These are phyloP conservation scores for Leptomonas pyrrhocoris DNA, from an alignment of 208 protist genomes.

Conservation along the genomic window DNA sequence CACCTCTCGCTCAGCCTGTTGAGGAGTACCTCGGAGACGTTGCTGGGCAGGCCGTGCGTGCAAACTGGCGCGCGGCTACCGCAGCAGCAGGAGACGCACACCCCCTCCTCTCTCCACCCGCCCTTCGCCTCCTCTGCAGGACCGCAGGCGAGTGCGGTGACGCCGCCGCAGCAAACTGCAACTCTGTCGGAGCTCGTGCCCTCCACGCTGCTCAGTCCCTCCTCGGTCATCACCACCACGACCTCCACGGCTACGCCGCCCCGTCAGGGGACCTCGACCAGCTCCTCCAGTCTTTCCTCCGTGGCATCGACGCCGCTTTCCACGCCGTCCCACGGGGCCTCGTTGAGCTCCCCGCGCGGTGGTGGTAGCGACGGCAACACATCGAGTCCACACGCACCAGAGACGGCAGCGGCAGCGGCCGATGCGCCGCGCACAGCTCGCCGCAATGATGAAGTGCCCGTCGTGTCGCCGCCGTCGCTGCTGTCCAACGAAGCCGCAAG, in stretches of 20 bases:
- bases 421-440: background rate
- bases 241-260: too few species aligned
- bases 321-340: too few species aligned
- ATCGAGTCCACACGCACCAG: too few species aligned
- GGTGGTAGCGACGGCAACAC: too few species aligned
- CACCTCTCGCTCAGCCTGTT: background rate
- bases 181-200: background rate
- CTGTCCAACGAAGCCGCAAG: background rate
- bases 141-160: background rate
- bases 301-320: too few species aligned
- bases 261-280: too few species aligned
- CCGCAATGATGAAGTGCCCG: background rate
- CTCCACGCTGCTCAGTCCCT: background rate
- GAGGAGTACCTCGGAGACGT: background rate
- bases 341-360: too few species aligned
- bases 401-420: too few species aligned
- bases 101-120: background rate
- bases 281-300: too few species aligned
- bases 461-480: background rate
- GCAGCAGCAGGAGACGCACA: background rate
- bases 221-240: background rate
- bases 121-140: background rate
- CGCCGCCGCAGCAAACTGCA: background rate
- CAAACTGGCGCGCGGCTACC: constrained; percentile 4
- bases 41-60: background rate